These are phyloP conservation scores for Ogataea neopini DNA, from an alignment of 805 yeast species.

Conservation along the genomic window DNA sequence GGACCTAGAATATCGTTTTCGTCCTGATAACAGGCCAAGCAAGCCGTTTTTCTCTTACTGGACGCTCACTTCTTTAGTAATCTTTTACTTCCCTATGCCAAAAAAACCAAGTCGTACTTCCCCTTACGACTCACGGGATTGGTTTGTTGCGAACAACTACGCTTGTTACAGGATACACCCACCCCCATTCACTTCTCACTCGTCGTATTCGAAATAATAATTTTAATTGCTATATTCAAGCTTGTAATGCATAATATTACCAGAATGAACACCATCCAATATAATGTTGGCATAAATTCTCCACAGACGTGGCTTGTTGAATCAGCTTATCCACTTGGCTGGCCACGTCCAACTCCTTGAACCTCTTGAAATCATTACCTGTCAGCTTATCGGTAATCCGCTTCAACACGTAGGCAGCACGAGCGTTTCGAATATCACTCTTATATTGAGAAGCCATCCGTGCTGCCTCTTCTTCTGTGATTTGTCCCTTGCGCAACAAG, in stretches of 20 bases:
- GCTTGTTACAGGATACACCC: no score
- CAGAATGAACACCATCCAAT: constrained; percentile 99
- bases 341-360: constrained; percentile 71
- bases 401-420: constrained; percentile 87
- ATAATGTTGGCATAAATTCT: constrained; percentile 93
- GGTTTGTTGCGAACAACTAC: no score
- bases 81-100: no score
- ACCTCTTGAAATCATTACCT: constrained; percentile 86
- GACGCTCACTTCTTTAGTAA: no score
- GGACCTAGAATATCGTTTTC: constrained; percentile 7
- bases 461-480: constrained; percentile 75
- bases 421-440: constrained; percentile 74
- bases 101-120: no score
- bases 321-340: constrained; percentile 92
- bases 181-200: no score
- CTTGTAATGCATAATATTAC: no score
- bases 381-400: constrained; percentile 90
- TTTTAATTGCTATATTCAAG: no score
- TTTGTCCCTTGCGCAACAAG: constrained; percentile 66
- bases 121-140: no score
- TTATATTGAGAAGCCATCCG: constrained; percentile 70
- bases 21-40: no score
- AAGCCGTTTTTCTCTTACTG: no score
- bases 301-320: constrained; percentile 95
- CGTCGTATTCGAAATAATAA: no score